A percentile compares a stretch with the other conserved stretches of the same genome.
These are phyloP conservation scores for Blastobotrys proliferans DNA, from an alignment of 1,139 yeast species.

Conservation along the genomic window DNA sequence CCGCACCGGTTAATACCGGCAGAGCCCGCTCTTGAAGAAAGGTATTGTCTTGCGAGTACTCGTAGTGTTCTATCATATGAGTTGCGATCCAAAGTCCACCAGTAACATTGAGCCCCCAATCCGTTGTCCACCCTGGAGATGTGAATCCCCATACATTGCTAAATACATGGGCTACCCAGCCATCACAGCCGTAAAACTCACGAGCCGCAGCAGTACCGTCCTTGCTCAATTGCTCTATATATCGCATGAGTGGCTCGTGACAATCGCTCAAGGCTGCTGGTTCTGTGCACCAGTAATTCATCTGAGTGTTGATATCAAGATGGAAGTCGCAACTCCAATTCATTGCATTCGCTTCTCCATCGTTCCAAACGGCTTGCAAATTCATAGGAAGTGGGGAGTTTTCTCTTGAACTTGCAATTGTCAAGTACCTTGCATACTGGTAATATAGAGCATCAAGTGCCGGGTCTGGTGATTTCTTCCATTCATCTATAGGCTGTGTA, in stretches of 20 bases:
- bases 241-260: slow-evolving; percentile 9
- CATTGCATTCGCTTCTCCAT: slow-evolving; percentile 16
- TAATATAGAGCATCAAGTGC: slow-evolving; percentile 5
- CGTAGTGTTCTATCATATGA: slow-evolving; percentile 15
- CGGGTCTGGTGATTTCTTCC: no score
- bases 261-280: slow-evolving; percentile 11
- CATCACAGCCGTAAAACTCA: slow-evolving; percentile 14
- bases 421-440: slow-evolving; percentile 14
- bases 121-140: slow-evolving; percentile 16
- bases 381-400: slow-evolving; percentile 13
- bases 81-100: slow-evolving; percentile 16
- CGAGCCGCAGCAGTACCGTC: slow-evolving; percentile 11
- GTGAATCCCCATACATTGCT: slow-evolving; percentile 16
- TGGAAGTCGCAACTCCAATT: slow-evolving; percentile 17
- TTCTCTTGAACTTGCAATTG: slow-evolving; percentile 12
- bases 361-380: slow-evolving; percentile 17
- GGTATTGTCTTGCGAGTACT: slow-evolving; percentile 10
- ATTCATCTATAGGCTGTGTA: neutral
- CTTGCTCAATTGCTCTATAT: slow-evolving; percentile 5
- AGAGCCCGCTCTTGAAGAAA: slow-evolving; percentile 10
- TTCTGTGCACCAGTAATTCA: slow-evolving; percentile 15
- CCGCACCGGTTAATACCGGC: slow-evolving; percentile 12
- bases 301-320: slow-evolving; percentile 15
- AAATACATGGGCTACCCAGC: slow-evolving; percentile 17
- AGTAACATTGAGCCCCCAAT: slow-evolving; percentile 16